Percentiles rank a stretch among this genome's conserved stretches.
Conservation (phyloP, 225 moss, liverwort and hornwort species). For the Climacium dendroides region DNA sequence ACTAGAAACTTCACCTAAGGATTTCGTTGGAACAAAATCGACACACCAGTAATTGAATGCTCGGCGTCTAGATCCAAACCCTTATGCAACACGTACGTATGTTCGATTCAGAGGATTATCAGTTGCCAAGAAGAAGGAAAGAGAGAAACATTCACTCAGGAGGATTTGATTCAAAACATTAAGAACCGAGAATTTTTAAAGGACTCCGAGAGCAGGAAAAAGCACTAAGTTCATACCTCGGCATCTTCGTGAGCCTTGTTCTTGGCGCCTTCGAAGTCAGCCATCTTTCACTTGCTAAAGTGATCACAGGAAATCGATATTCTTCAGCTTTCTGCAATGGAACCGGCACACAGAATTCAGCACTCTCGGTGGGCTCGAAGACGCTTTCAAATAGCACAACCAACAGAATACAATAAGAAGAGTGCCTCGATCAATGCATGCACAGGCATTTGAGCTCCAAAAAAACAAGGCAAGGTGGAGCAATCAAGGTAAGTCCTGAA, state of each 20-base stretch:
- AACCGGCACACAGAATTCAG: not conserved
- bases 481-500: no score
- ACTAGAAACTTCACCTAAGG: no score
- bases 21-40: not conserved
- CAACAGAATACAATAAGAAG: not conserved
- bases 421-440: no score
- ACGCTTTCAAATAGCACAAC: not conserved
- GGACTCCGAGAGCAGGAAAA: not conserved
- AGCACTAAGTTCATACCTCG: not conserved
- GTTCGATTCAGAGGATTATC: no score
- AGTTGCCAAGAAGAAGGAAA: not conserved
- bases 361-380: not conserved
- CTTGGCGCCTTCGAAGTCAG: slow-evolving; percentile 20
- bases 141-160: no score
- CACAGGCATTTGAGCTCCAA: not conserved
- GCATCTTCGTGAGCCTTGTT: slow-evolving; percentile 26
- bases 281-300: not conserved
- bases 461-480: no score
- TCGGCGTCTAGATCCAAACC: no score
- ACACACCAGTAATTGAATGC: not conserved
- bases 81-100: no score
- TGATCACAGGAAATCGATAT: not conserved
- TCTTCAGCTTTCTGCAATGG: not conserved
- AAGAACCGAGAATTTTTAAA: no score
- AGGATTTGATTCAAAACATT: no score